These are phyloP conservation scores for Curvularia lunata DNA, from an alignment of 2,329 filamentous ascomycete genomes.

Conservation along the genomic window DNA sequence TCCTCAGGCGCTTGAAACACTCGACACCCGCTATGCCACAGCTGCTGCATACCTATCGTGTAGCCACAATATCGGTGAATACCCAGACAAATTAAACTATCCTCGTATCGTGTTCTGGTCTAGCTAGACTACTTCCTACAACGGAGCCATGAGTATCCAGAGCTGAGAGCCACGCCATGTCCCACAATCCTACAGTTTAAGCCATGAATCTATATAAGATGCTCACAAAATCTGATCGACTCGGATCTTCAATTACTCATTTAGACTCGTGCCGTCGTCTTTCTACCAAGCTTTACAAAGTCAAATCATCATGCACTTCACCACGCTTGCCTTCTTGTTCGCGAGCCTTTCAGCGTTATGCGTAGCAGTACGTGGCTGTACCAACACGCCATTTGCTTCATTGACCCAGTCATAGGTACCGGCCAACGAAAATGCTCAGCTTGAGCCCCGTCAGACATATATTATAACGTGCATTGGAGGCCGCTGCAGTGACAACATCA, in stretches of 20 bases:
- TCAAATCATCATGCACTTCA: conserved; percentile 28
- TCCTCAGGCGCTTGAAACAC: not conserved
- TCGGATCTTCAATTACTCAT: not conserved
- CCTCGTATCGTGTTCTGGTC: conserved; percentile 19
- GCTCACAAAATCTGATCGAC: not conserved
- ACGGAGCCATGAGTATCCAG: conserved; percentile 6
- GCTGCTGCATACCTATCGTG: conserved; percentile 3
- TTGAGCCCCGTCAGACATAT: conserved; percentile 37
- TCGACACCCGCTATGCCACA: not conserved
- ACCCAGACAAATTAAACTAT: conserved; percentile 15
- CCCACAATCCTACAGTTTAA: not conserved
- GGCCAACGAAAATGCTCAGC: conserved; percentile 18
- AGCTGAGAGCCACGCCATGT: not conserved
- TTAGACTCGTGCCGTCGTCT: not conserved
- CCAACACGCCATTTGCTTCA: not conserved
- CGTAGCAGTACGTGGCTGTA: conserved; percentile 26
- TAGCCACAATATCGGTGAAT: conserved; percentile 19
- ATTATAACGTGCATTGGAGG: conserved; percentile 38
- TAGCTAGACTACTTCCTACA: conserved; percentile 9
- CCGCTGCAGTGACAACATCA: conserved; percentile 19
- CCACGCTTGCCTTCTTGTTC: conserved; percentile 20
- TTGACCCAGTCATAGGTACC: conserved; percentile 22
- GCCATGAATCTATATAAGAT: conserved; percentile 16
- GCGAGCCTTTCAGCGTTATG: conserved; percentile 22
- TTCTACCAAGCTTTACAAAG: not conserved